phyloP scores from a whole-genome alignment of 2,329 filamentous ascomycete genomes.

The Sclerotinia nivalis region DNA sequence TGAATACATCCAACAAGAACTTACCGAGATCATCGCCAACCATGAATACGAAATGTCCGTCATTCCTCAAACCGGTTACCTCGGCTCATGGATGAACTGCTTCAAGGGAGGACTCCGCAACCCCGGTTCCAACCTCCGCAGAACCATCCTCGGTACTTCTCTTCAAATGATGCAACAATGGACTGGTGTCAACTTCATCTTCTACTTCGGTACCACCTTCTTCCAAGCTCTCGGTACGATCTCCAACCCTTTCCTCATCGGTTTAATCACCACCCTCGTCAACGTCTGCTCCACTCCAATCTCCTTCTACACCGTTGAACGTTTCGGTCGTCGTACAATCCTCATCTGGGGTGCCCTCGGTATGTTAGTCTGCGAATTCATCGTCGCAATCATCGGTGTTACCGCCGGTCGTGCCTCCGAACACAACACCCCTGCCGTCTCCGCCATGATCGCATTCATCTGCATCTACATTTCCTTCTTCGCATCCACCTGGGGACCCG shows the following conservation, averaged over 20 bases:
- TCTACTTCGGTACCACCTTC: conserved; percentile 84
- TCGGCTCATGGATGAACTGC: conserved; percentile 68
- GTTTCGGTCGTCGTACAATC: conserved; percentile 75
- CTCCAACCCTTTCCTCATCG: conserved; percentile 76
- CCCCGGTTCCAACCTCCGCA: conserved; percentile 67
- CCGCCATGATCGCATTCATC: conserved; percentile 80
- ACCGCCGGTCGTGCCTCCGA: conserved; percentile 57
- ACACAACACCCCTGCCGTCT: conserved; percentile 57
- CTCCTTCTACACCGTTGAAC: conserved; percentile 85
- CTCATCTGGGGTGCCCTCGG: conserved; percentile 76
- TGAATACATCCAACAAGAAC: conserved; percentile 73
- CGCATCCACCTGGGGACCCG: conserved; percentile 81
- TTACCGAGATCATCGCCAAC: conserved; percentile 86
- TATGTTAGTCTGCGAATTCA: conserved; percentile 84
- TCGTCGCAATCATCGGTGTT: conserved; percentile 76
- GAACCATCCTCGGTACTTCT: conserved; percentile 69
- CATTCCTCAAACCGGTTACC: conserved; percentile 65
- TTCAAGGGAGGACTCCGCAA: conserved; percentile 64
- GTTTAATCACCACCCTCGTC: conserved; percentile 82
- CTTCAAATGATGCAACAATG: conserved; percentile 81
- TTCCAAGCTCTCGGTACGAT: conserved; percentile 78
- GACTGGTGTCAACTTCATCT: conserved; percentile 86
- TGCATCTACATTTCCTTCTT: conserved; percentile 92
- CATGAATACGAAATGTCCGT: conserved; percentile 77
- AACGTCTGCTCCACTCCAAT: conserved; percentile 84